These are phyloP conservation scores for Solanum hybrid DNA, from an alignment of 305 asterid genomes.

Conservation along the genomic window DNA sequence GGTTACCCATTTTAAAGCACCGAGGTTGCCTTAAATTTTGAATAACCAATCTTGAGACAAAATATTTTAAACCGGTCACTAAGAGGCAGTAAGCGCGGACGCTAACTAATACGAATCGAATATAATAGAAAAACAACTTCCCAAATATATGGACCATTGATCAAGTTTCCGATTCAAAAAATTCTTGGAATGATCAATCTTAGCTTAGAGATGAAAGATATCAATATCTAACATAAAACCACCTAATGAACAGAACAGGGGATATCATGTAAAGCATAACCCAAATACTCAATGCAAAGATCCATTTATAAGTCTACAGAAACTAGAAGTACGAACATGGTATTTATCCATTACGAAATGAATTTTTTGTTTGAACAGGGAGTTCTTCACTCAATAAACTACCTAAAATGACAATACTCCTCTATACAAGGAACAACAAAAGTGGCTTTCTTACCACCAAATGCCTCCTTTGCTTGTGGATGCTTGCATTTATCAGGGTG, in stretches of 20 bases:
- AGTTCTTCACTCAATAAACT: not conserved
- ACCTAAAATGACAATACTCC: constrained; percentile 8
- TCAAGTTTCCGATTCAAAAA: not conserved
- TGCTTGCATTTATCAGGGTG: constrained; percentile 99
- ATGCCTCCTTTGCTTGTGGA: constrained; percentile 98
- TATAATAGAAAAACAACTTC: not conserved
- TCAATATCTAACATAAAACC: not conserved
- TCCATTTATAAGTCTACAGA: not conserved
- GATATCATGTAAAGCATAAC: not conserved
- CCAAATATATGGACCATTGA: not conserved
- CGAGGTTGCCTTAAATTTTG: not conserved
- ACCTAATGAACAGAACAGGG: not conserved
- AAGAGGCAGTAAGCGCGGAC: not conserved
- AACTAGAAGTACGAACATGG: not conserved
- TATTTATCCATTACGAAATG: not conserved
- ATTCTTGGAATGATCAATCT: not conserved
- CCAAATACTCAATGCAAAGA: not conserved
- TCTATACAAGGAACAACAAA: constrained; percentile 6
- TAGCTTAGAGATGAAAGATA: not conserved
- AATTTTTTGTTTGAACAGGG: not conserved
- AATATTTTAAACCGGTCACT: not conserved
- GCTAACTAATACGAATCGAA: not conserved
- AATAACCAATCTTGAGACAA: not conserved
- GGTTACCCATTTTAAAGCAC: not conserved
- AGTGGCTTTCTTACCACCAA: constrained; percentile 54